Evolutionary conservation across 352 stramenopile genomes (phyloP).

Genomic region (Phytophthora citricola): DNA sequence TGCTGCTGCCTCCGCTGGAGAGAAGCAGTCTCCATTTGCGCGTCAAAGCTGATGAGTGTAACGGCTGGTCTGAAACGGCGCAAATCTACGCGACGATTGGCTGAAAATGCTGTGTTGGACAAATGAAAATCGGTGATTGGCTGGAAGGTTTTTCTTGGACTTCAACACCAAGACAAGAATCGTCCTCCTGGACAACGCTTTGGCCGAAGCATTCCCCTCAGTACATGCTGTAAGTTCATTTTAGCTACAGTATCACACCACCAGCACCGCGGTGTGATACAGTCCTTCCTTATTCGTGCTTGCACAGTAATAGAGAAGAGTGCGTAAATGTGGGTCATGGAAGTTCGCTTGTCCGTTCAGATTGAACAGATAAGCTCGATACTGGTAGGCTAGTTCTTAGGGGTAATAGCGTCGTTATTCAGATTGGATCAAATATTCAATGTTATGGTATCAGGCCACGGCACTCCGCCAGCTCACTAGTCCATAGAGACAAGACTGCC

Average conservation of each 20-base stretch:
- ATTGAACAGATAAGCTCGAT: no score
- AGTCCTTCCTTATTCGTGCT: no score
- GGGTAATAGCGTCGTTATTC: no score
- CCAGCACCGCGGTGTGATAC: no score
- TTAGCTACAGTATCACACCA: no score
- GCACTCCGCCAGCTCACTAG: not conserved
- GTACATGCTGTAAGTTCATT: no score
- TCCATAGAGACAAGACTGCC: not conserved
- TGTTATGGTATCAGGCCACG: not conserved
- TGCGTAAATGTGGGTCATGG: no score
- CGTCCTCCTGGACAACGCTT: no score
- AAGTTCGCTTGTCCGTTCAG: not conserved
- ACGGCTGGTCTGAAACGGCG: not conserved
- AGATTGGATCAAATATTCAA: constrained; percentile 3
- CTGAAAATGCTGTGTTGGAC: constrained; percentile 6
- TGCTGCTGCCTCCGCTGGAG: not conserved
- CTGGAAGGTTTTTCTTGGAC: not conserved
- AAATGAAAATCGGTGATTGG: constrained; percentile 1
- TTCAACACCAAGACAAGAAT: not conserved
- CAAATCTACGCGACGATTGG: constrained; percentile 8
- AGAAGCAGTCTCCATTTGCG: constrained; percentile 7
- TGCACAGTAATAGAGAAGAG: no score
- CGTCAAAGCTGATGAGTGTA: constrained; percentile 13
- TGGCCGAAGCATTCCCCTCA: no score
- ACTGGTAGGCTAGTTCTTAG: no score